phyloP scores from a whole-genome alignment of 2,329 filamentous ascomycete species.

The Rugonectria rugulosa region DNA sequence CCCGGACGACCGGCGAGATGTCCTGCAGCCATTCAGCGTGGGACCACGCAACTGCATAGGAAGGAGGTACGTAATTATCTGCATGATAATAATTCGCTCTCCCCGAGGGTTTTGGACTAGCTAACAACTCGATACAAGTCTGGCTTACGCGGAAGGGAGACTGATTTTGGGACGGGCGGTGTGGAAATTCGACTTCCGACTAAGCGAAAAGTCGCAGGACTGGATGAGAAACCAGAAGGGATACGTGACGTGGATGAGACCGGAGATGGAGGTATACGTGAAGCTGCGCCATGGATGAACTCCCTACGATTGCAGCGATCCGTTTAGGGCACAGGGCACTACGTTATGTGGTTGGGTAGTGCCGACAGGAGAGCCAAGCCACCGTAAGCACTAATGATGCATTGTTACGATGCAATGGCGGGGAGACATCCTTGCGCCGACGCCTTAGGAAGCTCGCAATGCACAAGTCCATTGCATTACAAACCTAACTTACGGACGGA shows the following conservation, averaged over 20 bases:
- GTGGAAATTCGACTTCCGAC: slow-evolving; percentile 22
- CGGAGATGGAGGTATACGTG: slow-evolving; percentile 21
- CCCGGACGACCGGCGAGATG: slow-evolving; percentile 15
- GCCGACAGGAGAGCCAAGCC: not conserved
- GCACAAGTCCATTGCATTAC: not conserved
- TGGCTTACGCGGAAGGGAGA: slow-evolving; percentile 19
- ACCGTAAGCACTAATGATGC: no score
- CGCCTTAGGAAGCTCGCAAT: slow-evolving; percentile 7
- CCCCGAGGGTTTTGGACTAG: not conserved
- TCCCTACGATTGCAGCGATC: not conserved
- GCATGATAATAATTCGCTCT: not conserved
- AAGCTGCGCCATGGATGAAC: slow-evolving; percentile 11
- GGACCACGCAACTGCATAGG: slow-evolving; percentile 25
- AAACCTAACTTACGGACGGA: not conserved
- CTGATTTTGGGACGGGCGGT: slow-evolving; percentile 20
- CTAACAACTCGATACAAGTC: slow-evolving; percentile 18
- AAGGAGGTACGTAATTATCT: slow-evolving; percentile 20
- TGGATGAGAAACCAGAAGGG: slow-evolving; percentile 25
- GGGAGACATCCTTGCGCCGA: not conserved
- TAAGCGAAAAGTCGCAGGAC: slow-evolving; percentile 10
- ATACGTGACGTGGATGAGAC: slow-evolving; percentile 22
- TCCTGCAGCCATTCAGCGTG: slow-evolving; percentile 19
- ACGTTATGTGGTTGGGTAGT: no score
- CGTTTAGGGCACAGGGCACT: no score
- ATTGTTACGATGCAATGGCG: not conserved